Evolutionary conservation across 495 filamentous ascomycete genomes (phyloP), one percentile per base, ranked within the genome.

Genomic region (Aspergillus funiculosus): DNA sequence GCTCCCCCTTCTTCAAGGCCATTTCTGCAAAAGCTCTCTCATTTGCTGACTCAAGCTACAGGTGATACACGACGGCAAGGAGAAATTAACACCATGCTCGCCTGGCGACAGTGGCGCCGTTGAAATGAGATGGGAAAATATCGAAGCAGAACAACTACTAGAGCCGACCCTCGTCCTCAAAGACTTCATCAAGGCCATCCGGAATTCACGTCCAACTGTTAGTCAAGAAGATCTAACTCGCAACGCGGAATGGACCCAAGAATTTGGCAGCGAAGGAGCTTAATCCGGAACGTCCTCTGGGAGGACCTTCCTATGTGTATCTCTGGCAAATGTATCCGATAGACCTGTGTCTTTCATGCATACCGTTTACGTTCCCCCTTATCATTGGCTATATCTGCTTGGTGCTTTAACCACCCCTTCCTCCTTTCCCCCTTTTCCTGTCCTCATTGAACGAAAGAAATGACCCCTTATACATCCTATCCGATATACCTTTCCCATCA

Each of bases 241-340:
- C 51, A 97, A 91, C 64, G 73, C 85, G 50, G 89, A 96, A 32
- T 99, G 92, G 92, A 99, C 92, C 2, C 71, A 81, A 55, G 91
- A 97, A 67, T 99, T 97, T 68, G 92, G 92, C 44, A 96, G 90
- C 61, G 92, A 99, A 60, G 92, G 91, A 13, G 77, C 77, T 20
- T 79, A 53, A 66, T 40, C 43, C 8, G 27, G 19, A 15, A 38
- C 24, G 11, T 21, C 27, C 19, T 44, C 7, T 30, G 29, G 2
- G 32, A 27, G 17, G 5, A 14, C 3, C 11, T 5, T 48, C 17
- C 9, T 39, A 14, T 29, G 24, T 37, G 20, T 31, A 51, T 51
- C 15, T 20, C n/a, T 42, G 26, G 25, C 21, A n/a, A 20, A 34
- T 29, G 21, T 22, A 18, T 39, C 29, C n/a, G 42, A 37, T 51